Base-by-base conservation (phyloP, 164 flowering plant genomes). In the Vitis rotundifolia region DNA sequence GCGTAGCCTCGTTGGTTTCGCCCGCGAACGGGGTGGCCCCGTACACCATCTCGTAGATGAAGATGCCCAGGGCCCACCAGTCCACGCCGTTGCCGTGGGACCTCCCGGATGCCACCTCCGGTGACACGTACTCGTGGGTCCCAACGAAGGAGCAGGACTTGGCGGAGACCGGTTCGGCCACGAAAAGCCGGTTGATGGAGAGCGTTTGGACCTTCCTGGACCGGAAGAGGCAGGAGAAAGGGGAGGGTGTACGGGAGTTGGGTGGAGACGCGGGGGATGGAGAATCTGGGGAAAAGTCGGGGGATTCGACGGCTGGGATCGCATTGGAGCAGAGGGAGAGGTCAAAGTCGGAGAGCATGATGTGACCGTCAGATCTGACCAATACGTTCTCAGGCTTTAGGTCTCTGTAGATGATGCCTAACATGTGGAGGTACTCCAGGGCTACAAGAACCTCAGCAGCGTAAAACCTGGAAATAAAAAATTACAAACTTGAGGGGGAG, bases 11-110 rank as follows among this genome's bases (percentile, higher is more conserved):
- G 63, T 92, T 92, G 9, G 79, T 73, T 11, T 65, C 71, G 13
- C 91, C 96, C 0, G 85, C 79, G 55, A 94, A 94, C 0, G 98
- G 98, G 0, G 98, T 94, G 3, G 80, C 74, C 10, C 98, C 97
- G 76, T 90, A 94, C 10, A 94, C 78, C 81, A 94, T 73, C 75
- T 94, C 98, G 86, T 90, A 92, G 60, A 94, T 67, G 75, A 94
- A 94, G 14, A 94, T 77, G 16, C 97, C 98, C 0, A 90, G 68
- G 51, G 98, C 88, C 98, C 97, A 94, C 98, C 98, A 94, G 72
- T 94, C 98, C 4, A 94, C 97, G 9, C 94, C 92, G 68, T 81
- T 94, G 2, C 97, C 96, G 79, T 94, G 98, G 63, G 87, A 77
- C 61, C 82, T 61, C 0, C 97, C 97, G 29, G 89, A 68, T 0